These are phyloP conservation scores for Groenewaldozyma salmanticensis DNA, from an alignment of 805 yeast genomes.

Conservation along the genomic window DNA sequence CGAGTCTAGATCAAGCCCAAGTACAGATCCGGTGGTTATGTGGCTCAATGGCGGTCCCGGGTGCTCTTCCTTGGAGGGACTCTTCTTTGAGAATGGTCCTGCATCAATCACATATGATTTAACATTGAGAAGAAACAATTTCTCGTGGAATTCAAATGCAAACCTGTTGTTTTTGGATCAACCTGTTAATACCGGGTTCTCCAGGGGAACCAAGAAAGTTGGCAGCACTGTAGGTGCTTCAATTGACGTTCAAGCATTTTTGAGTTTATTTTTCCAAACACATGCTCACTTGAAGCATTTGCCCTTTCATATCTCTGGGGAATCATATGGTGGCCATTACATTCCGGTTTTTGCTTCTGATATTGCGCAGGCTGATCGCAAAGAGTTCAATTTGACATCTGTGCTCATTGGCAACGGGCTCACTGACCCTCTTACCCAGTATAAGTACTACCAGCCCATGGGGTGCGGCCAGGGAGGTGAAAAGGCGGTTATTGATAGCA, in stretches of 20 bases:
- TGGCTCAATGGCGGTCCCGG: conserved; percentile 99
- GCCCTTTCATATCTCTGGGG: conserved; percentile 84
- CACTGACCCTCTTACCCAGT: conserved; percentile 75
- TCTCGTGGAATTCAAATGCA: conserved; percentile 89
- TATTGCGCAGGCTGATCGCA: conserved; percentile 34
- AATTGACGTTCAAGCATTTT: conserved; percentile 74
- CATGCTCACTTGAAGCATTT: conserved; percentile 58
- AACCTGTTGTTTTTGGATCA: conserved; percentile 87
- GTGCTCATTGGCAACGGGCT: conserved; percentile 89
- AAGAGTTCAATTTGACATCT: conserved; percentile 59
- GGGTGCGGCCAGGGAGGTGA: conserved; percentile 85
- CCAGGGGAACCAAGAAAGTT: conserved; percentile 61
- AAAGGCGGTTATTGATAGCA: conserved; percentile 56
- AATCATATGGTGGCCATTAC: conserved; percentile 90
- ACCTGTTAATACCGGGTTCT: conserved; percentile 88
- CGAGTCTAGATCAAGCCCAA: conserved; percentile 83
- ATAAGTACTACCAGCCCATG: conserved; percentile 79
- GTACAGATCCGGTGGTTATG: conserved; percentile 72
- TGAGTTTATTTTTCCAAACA: conserved; percentile 71
- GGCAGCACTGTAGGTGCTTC: conserved; percentile 74
- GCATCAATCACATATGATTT: conserved; percentile 55
- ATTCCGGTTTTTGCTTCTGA: conserved; percentile 71
- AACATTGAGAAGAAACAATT: conserved; percentile 67
- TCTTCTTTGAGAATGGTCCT: conserved; percentile 89
- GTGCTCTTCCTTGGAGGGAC: conserved; percentile 83